These are phyloP conservation scores for Aspergillus phoenicis DNA, from an alignment of 2,329 filamentous ascomycete species.

Conservation along the genomic window DNA sequence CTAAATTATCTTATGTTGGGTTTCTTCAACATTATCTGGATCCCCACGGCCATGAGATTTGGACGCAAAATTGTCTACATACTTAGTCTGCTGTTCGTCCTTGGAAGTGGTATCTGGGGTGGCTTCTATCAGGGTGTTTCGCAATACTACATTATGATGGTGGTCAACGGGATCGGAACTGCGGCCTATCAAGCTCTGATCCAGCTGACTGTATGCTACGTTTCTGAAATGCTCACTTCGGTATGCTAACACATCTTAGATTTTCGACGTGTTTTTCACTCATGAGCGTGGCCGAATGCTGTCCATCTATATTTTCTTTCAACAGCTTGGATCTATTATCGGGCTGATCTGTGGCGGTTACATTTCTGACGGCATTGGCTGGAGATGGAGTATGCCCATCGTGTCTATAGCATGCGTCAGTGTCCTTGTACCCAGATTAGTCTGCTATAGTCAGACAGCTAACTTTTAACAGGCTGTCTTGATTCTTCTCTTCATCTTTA, in stretches of 20 bases:
- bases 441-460: background rate
- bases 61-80: conserved; percentile 42
- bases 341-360: conserved; percentile 42
- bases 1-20: conserved; percentile 46
- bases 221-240: background rate
- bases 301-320: conserved; percentile 44
- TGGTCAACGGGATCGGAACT: conserved; percentile 39
- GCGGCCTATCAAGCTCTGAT: conserved; percentile 44
- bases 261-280: conserved; percentile 45
- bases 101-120: conserved; percentile 36
- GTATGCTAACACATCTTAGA: conserved; percentile 18
- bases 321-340: conserved; percentile 44
- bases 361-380: conserved; percentile 38
- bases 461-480: conserved; percentile 21
- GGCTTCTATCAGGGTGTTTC: conserved; percentile 28
- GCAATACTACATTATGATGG: conserved; percentile 36
- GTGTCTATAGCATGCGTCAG: conserved; percentile 36
- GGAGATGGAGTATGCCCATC: conserved; percentile 40
- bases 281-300: conserved; percentile 43
- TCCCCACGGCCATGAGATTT: conserved; percentile 37
- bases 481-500: conserved; percentile 33
- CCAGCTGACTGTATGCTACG: conserved; percentile 36
- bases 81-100: conserved; percentile 35
- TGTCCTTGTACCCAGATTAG: conserved; percentile 5
- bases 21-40: conserved; percentile 47